Evolutionary conservation across 2,329 filamentous ascomycete genomes (phyloP).

Genomic region (Cercospora citrullina): DNA sequence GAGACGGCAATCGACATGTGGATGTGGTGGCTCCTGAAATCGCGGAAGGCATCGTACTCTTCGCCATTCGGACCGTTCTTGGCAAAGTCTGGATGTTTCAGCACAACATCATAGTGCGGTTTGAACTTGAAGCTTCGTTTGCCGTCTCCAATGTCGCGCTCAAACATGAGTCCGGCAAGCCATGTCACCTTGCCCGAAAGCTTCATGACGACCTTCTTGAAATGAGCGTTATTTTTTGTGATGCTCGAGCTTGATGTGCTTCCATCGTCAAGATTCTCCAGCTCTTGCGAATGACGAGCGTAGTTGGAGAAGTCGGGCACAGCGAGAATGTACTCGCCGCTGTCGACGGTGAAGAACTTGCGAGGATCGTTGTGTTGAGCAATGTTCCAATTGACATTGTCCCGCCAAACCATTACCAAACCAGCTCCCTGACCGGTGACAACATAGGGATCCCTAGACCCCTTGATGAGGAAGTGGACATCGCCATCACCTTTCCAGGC

Average conservation of each 20-base stretch:
- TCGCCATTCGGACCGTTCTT: conserved; percentile 53
- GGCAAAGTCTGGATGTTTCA: conserved; percentile 77
- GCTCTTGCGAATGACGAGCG: conserved; percentile 64
- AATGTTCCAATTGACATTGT: conserved; percentile 84
- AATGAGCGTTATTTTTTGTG: conserved; percentile 72
- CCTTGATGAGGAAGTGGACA: conserved; percentile 88
- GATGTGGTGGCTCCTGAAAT: conserved; percentile 96
- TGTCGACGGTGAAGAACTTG: conserved; percentile 93
- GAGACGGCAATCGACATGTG: conserved; percentile 90
- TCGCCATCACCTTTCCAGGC: conserved; percentile 96
- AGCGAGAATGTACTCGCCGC: conserved; percentile 90
- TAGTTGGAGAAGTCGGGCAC: conserved; percentile 91
- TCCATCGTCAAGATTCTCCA: conserved; percentile 54
- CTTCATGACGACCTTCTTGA: conserved; percentile 99
- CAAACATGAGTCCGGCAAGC: conserved; percentile 88
- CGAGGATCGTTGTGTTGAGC: conserved; percentile 83
- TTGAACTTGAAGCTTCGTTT: conserved; percentile 82
- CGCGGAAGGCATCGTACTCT: conserved; percentile 86
- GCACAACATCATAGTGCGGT: conserved; percentile 86
- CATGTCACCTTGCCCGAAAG: conserved; percentile 93
- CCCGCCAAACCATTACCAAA: conserved; percentile 98
- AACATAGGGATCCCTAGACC: conserved; percentile 85
- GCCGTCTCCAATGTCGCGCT: conserved; percentile 72
- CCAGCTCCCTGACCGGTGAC: conserved; percentile 91
- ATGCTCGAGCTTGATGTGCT: conserved; percentile 62